Evolutionary conservation across 768 basidiomycete genomes (phyloP).

Genomic region (Cystofilobasidium ferigula): DNA sequence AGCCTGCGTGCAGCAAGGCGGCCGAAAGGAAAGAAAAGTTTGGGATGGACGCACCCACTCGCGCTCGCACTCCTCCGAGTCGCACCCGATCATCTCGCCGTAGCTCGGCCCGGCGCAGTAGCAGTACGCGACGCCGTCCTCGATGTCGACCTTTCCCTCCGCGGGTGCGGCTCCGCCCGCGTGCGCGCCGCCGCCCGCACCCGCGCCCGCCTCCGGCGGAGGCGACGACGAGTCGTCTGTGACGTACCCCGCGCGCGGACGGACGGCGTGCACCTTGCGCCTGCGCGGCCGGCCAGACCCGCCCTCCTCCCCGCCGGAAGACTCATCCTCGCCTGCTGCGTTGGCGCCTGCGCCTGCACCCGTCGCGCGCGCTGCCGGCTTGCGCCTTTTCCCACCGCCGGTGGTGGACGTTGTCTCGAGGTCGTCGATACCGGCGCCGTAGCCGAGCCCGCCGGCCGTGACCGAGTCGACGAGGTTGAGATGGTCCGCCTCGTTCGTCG

Average conservation of each 20-base stretch:
- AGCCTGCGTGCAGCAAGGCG: background rate
- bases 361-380: conserved; percentile 26
- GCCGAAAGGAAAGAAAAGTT: background rate
- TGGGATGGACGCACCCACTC: conserved; percentile 68
- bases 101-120: conserved; percentile 73
- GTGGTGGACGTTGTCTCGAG: conserved; percentile 18
- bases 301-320: background rate
- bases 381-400: conserved; percentile 1
- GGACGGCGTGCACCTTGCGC: conserved; percentile 7
- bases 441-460: conserved; percentile 6
- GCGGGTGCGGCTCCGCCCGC: background rate
- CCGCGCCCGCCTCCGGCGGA: conserved; percentile 41
- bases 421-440: conserved; percentile 20
- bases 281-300: background rate
- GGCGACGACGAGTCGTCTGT: background rate
- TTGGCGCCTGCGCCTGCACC: conserved; percentile 17
- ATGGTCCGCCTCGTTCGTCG: conserved; percentile 8
- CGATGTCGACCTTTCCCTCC: conserved; percentile 34
- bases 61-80: conserved; percentile 61
- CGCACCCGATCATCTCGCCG: conserved; percentile 92
- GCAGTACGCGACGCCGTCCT: conserved; percentile 57
- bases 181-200: conserved; percentile 42
- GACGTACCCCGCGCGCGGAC: background rate
- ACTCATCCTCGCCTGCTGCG: background rate
- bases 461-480: conserved; percentile 20